Evolutionary conservation across 352 stramenopile species (phyloP), one percentile per base, ranked within the genome.

Genomic region (Globisporangium carolinianum): DNA sequence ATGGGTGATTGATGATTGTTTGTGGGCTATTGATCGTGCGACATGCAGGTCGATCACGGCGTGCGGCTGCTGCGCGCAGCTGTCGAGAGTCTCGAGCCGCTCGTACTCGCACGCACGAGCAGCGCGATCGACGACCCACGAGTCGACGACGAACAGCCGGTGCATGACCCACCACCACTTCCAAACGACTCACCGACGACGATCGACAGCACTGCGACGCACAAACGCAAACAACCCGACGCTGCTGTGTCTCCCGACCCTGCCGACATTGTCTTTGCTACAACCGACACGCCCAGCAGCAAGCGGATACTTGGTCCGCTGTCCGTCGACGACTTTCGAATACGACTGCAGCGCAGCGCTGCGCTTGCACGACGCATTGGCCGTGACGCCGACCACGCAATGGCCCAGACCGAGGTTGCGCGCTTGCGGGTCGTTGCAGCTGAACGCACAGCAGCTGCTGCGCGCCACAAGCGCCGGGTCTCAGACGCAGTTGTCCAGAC

Each of bases 381-480:
- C 42, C 64, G 70, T 1, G 61, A 84, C 50, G 66, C 73, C 0
- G 66, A 62, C 3, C 68, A 60, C 17, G 70, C 75, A 4, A 69
- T 68, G 10, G 62, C 51, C 7, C 65, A 66, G 32, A 32, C 56
- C 85, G 66, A 41, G 57, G 7, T 46, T 72, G 32, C 56, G 72
- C n/a, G 79, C 72, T 35, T 87, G 79, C 57, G 37, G 80, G 12
- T 51, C 61, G 1, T 59, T 86, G 64, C 50, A 71, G n/a, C 63
- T 71, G 4, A 53, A 67, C 18, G 68, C 67, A 32, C 24, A 32
- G 2, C 41, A 4, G 65, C 83, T 5, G 61, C 63, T n/a, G 65
- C 84, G 50, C 50, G 64, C 48, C 82, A 89, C n/a, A 70, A 83
- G 43, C 79, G 87, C 46, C 79, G 76, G 17, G 70, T 89, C 4